These are phyloP conservation scores for Pseudogymnoascus sp. DNA, from an alignment of 2,329 filamentous ascomycete genomes.

Conservation along the genomic window DNA sequence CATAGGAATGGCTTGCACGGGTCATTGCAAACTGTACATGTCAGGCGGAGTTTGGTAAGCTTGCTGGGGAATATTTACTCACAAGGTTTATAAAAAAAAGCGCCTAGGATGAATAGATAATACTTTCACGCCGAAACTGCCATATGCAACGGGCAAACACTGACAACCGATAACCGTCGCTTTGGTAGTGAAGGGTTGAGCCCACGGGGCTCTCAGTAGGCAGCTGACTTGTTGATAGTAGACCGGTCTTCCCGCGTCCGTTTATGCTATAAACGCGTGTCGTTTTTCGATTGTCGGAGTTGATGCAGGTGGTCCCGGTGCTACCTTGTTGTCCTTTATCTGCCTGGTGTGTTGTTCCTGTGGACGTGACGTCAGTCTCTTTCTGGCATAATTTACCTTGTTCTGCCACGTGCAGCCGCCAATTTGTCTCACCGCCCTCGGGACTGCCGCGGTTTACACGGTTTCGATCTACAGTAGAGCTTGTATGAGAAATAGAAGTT, in stretches of 20 bases:
- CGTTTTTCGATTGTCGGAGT: constrained; percentile 1
- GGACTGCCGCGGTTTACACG: neutral
- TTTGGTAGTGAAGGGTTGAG: neutral
- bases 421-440: neutral
- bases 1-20: constrained; percentile 26
- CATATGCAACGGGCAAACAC: neutral
- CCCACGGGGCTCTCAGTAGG: constrained; percentile 3
- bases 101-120: neutral
- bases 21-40: constrained; percentile 23
- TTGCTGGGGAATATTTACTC: neutral
- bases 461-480: neutral
- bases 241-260: neutral
- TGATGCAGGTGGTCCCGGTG: neutral
- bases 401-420: neutral
- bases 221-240: neutral
- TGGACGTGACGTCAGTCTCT: neutral
- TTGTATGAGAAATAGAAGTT: neutral
- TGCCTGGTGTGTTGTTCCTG: constrained; percentile 8
- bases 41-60: neutral
- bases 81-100: neutral
- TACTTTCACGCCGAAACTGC: constrained; percentile 4
- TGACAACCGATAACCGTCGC: neutral
- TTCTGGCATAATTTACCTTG: neutral
- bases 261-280: constrained; percentile 1
- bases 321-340: constrained; percentile 7